phyloP scores from a whole-genome alignment of 139 green algal genomes.

The Chlamydomonas applanata region DNA sequence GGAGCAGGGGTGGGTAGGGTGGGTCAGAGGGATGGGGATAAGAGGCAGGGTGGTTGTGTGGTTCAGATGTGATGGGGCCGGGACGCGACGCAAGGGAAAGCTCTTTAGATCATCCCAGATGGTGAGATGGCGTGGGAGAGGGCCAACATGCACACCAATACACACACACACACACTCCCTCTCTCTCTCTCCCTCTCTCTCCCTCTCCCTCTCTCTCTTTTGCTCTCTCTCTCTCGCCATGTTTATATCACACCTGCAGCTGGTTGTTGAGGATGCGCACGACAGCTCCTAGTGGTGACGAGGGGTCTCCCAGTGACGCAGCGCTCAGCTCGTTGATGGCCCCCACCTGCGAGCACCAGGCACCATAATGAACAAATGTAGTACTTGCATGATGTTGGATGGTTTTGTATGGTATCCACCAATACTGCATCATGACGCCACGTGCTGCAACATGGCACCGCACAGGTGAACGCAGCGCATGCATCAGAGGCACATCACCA shows the following conservation, averaged over 20 bases:
- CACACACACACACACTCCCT: neutral
- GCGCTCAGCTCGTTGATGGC: conserved; percentile 59
- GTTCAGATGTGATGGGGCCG: too few species aligned
- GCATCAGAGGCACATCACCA: too few species aligned
- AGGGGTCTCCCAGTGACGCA: conserved; percentile 49
- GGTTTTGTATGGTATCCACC: too few species aligned
- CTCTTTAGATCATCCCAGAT: neutral
- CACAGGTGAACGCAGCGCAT: too few species aligned
- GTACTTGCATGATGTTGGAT: too few species aligned
- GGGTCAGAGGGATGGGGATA: too few species aligned
- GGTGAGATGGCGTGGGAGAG: neutral
- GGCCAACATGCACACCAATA: neutral
- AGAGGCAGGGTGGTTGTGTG: too few species aligned
- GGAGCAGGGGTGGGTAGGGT: too few species aligned
- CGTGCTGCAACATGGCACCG: too few species aligned
- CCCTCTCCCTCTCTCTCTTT: too few species aligned
- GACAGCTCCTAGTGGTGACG: conserved; percentile 69
- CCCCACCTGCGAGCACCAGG: conserved; percentile 14
- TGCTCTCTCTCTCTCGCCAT: neutral
- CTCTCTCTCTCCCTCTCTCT: neutral
- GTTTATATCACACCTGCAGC: conserved; percentile 57
- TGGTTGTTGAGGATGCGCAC: conserved; percentile 90
- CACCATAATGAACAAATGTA: neutral
- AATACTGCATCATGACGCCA: too few species aligned
- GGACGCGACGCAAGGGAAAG: neutral